A percentile compares a stretch with the other conserved stretches of the same genome.
Conservation (phyloP, 176 grass and related monocot genomes). For the Phoenix dactylifera region DNA sequence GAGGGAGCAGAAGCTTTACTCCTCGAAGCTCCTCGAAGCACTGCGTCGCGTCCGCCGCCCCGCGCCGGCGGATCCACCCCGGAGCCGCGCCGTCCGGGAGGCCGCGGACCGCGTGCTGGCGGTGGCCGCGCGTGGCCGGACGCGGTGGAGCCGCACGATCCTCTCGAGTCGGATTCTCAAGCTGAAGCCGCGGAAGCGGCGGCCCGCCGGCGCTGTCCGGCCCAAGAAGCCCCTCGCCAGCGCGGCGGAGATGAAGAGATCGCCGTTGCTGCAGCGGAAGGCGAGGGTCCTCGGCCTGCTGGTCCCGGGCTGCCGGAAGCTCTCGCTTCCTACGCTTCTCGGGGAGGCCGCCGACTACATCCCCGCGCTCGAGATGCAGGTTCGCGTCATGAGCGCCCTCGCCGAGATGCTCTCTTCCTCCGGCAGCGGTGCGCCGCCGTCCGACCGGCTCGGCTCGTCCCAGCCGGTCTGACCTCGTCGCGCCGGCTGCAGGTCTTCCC, state of each 20-base stretch:
- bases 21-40: constrained; percentile 76
- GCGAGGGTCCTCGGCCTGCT: constrained; percentile 58
- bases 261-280: constrained; percentile 42
- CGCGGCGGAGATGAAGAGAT: constrained; percentile 6
- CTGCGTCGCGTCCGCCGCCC: constrained; percentile 48
- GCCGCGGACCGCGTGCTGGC: constrained; percentile 76
- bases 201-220: neutral
- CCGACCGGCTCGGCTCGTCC: neutral
- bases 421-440: constrained; percentile 8
- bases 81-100: constrained; percentile 39
- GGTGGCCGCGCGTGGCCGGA: constrained; percentile 45
- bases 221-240: neutral
- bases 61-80: neutral
- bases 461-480: constrained; percentile 12
- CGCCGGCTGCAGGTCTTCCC: constrained; percentile 16
- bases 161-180: constrained; percentile 37
- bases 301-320: constrained; percentile 72
- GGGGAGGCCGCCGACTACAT: constrained; percentile 81
- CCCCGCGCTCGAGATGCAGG: constrained; percentile 88
- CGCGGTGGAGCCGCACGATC: constrained; percentile 84
- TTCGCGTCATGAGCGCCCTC: constrained; percentile 69
- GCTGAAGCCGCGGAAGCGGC: constrained; percentile 25
- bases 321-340: constrained; percentile 54
- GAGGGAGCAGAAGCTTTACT: constrained; percentile 75
- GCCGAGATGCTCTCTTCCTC: constrained; percentile 54